Conservation (phyloP, 2,329 filamentous ascomycete species). For the Chrysoporthe cubensis region DNA sequence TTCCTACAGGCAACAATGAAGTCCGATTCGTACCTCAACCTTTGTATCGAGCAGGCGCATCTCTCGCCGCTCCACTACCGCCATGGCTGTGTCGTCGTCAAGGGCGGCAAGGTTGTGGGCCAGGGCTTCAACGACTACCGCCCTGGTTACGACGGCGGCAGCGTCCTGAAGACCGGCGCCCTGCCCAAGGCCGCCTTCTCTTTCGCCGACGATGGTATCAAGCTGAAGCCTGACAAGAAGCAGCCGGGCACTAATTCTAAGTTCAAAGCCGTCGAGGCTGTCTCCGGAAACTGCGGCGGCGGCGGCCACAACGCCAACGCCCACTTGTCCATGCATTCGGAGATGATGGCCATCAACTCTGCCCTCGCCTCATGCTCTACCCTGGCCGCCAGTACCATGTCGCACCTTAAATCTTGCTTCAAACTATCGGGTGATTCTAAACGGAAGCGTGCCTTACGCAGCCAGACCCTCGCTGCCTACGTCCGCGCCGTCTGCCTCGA, state of each 20-base stretch:
- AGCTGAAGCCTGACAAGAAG: conserved; percentile 33
- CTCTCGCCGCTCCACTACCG: conserved; percentile 53
- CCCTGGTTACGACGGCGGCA: conserved; percentile 51
- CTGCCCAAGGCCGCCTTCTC: conserved; percentile 41
- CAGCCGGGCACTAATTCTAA: conserved; percentile 31
- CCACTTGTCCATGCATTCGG: conserved; percentile 55
- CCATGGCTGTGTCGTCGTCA: conserved; percentile 52
- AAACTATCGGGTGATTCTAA: conserved; percentile 53
- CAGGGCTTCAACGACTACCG: conserved; percentile 55
- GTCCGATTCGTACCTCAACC: conserved; percentile 50
- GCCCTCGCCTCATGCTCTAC: conserved; percentile 50
- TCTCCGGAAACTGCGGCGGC: conserved; percentile 32
- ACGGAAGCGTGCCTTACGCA: conserved; percentile 49
- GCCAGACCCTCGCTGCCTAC: conserved; percentile 47
- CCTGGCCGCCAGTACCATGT: conserved; percentile 46
- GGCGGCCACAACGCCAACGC: conserved; percentile 45
- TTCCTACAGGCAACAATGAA: conserved; percentile 27
- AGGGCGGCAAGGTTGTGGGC: conserved; percentile 57
- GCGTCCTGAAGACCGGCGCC: conserved; percentile 50
- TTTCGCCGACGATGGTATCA: conserved; percentile 41
- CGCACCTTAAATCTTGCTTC: conserved; percentile 53
- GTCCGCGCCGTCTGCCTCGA: conserved; percentile 47
- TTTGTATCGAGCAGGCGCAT: conserved; percentile 56
- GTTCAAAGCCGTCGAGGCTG: conserved; percentile 46
- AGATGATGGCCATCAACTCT: conserved; percentile 60